Percentiles rank a stretch among this genome's conserved stretches.
These are phyloP conservation scores for Calocybe gambosa DNA, from an alignment of 1,284 basidiomycete genomes.

Conservation along the genomic window DNA sequence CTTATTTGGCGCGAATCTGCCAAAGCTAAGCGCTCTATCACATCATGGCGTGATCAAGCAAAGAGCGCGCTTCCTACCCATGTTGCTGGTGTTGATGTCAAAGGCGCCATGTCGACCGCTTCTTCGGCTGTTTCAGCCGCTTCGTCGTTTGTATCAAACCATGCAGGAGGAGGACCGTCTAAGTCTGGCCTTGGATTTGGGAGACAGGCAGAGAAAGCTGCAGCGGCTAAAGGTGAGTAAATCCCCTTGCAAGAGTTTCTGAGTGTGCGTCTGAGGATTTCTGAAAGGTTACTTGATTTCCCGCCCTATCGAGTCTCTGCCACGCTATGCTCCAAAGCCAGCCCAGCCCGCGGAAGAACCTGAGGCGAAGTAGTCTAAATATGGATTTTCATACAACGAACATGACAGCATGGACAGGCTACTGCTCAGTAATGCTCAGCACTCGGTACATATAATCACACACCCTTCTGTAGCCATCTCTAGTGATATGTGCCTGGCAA, in stretches of 20 bases:
- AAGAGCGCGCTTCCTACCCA: slow-evolving; percentile 52
- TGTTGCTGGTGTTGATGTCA: slow-evolving; percentile 26
- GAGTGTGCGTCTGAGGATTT: not conserved
- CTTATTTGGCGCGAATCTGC: slow-evolving; percentile 64
- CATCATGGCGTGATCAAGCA: slow-evolving; percentile 51
- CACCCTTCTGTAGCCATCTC: too few species aligned
- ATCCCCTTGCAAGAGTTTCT: not conserved
- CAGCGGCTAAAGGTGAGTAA: slow-evolving; percentile 46
- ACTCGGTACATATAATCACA: too few species aligned
- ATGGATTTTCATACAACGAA: not conserved
- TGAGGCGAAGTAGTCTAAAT: not conserved
- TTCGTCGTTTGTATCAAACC: slow-evolving; percentile 32
- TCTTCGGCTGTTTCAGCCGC: slow-evolving; percentile 23
- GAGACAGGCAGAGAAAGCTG: slow-evolving; percentile 71
- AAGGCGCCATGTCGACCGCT: slow-evolving; percentile 19
- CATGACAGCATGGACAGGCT: too few species aligned
- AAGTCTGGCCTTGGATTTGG: slow-evolving; percentile 59
- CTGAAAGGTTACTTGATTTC: slow-evolving; percentile 21
- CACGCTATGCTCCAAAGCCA: slow-evolving; percentile 18
- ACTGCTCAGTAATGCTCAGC: too few species aligned
- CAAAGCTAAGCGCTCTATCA: slow-evolving; percentile 56
- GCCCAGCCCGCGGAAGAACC: not conserved
- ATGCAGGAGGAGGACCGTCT: slow-evolving; percentile 26
- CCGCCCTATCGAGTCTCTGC: slow-evolving; percentile 23
- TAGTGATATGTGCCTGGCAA: too few species aligned